Conservation (phyloP, 2,329 filamentous ascomycete species). For the Aspergillus sclerotialis region DNA sequence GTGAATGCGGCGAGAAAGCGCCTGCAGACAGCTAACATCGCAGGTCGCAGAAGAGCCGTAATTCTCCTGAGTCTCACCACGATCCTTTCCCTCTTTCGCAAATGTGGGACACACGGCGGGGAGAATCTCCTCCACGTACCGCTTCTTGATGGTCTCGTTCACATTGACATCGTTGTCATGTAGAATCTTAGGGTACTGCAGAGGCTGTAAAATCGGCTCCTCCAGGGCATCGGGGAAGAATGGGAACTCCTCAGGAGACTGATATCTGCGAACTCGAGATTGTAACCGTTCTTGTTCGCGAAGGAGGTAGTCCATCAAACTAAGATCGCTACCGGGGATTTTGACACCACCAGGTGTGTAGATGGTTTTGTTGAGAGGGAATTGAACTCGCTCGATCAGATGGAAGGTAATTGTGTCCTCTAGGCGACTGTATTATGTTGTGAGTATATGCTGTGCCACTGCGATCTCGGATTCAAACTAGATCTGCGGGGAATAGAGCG, state of each 20-base stretch:
- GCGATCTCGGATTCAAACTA: conserved; percentile 5
- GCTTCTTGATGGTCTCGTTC: conserved; percentile 76
- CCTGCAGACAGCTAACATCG: conserved; percentile 85
- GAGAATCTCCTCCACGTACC: conserved; percentile 77
- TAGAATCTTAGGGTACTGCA: conserved; percentile 82
- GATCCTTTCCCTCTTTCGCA: conserved; percentile 64
- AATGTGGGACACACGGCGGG: conserved; percentile 75
- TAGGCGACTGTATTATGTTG: conserved; percentile 58
- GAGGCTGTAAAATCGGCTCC: conserved; percentile 73
- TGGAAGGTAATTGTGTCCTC: conserved; percentile 98
- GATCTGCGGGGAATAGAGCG: not conserved
- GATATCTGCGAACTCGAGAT: conserved; percentile 86
- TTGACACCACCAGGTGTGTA: conserved; percentile 74
- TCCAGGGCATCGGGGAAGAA: conserved; percentile 84
- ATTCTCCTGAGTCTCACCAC: conserved; percentile 83
- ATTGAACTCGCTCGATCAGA: conserved; percentile 96
- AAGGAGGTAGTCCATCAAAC: conserved; percentile 92
- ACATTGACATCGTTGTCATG: conserved; percentile 85
- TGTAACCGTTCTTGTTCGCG: conserved; percentile 84
- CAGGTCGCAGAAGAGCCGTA: conserved; percentile 89
- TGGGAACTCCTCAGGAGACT: conserved; percentile 93
- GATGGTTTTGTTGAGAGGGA: conserved; percentile 82
- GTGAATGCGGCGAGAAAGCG: conserved; percentile 83
- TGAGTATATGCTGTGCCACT: conserved; percentile 2
- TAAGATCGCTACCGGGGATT: conserved; percentile 65